Evolutionary conservation across 352 stramenopile species (phyloP).

Genomic region (Thraustochytrium striatum): DNA sequence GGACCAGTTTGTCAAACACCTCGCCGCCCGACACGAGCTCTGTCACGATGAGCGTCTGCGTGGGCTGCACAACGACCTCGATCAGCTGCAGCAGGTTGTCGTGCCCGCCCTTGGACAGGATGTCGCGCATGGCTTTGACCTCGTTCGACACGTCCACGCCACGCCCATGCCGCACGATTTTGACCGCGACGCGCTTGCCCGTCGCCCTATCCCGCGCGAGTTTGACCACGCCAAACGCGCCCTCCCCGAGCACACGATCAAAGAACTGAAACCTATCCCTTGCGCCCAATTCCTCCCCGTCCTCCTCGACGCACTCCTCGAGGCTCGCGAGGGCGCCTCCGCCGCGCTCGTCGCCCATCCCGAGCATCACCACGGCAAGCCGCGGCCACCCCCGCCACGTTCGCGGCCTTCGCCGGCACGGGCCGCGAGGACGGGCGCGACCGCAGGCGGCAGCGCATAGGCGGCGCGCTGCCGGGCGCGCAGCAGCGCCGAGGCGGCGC

Average conservation of each 20-base stretch:
- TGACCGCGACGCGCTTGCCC: constrained; percentile 15
- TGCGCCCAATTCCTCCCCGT: not conserved
- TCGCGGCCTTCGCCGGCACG: not conserved
- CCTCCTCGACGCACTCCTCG: not conserved
- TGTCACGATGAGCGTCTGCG: constrained; percentile 26
- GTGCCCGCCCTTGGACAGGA: constrained; percentile 1
- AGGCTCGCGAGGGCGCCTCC: not conserved
- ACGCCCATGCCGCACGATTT: not conserved
- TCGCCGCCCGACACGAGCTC: constrained; percentile 36
- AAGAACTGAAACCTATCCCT: constrained; percentile 29
- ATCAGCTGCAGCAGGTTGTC: not conserved
- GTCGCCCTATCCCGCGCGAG: constrained; percentile 9
- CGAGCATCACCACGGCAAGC: not conserved
- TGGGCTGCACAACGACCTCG: not conserved
- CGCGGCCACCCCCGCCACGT: not conserved
- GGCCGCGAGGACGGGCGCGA: not conserved
- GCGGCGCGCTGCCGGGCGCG: too few species aligned
- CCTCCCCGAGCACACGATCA: not conserved
- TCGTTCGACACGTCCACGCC: not conserved
- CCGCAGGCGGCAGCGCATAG: not conserved
- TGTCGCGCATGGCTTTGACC: constrained; percentile 8
- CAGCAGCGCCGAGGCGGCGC: too few species aligned
- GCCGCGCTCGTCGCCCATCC: not conserved
- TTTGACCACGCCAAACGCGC: not conserved
- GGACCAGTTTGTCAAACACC: constrained; percentile 11